Evolutionary conservation across 805 yeast genomes (phyloP).

Genomic region (Nakazawaea wickerhamii): DNA sequence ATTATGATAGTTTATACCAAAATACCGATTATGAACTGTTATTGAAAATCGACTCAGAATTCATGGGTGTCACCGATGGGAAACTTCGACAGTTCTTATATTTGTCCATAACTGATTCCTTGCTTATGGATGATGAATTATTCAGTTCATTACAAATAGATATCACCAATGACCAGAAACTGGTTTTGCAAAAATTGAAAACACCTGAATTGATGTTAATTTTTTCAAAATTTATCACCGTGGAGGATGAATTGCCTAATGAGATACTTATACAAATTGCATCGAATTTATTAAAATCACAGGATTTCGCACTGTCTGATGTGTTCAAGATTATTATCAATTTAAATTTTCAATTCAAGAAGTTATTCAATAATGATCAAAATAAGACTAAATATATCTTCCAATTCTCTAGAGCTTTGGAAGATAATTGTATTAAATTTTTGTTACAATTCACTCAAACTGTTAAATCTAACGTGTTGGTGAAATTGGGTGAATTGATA

Average conservation of each 20-base stretch:
- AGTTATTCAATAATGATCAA: too few relatives aligned
- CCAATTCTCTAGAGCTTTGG: conserved; percentile 9
- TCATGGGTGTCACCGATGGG: not conserved
- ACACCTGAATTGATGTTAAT: not conserved
- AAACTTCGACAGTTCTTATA: conserved; percentile 3
- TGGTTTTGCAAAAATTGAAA: not conserved
- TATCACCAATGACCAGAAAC: conserved; percentile 2
- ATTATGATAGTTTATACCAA: conserved; percentile 1
- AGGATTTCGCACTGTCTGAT: not conserved
- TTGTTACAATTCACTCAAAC: conserved; percentile 1
- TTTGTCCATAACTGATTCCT: not conserved
- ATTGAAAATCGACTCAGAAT: conserved; percentile 6
- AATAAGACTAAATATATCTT: conserved; percentile 1
- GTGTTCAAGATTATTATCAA: conserved; percentile 6
- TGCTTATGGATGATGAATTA: conserved; percentile 4
- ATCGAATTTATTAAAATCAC: not conserved
- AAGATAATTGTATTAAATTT: conserved; percentile 6
- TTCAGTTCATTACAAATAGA: conserved; percentile 1
- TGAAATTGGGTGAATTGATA: not conserved
- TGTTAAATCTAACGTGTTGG: not conserved
- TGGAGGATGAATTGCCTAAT: conserved; percentile 1
- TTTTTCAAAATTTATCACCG: conserved; percentile 3
- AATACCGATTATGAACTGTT: not conserved
- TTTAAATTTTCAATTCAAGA: conserved; percentile 3
- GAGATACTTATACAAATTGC: conserved; percentile 1